Base-by-base conservation (phyloP, 2,329 filamentous ascomycete genomes). In the Neonectria hederae region DNA sequence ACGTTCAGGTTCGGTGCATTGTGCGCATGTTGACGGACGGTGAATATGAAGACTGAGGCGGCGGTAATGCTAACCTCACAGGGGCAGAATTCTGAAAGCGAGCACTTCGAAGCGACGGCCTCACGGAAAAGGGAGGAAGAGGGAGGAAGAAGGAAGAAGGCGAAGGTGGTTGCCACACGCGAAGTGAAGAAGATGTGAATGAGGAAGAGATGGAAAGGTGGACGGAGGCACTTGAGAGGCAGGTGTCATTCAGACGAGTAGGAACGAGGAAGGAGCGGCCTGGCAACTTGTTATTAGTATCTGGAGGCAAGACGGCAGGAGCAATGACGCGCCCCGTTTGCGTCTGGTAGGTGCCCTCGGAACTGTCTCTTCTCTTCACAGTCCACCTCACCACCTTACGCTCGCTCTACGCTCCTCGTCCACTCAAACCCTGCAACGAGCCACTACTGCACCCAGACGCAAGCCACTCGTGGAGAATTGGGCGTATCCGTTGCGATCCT, bases 341-440 rank as follows among this genome's bases (percentile, higher is more conserved):
- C 66, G 67, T 69, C 56, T 66, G 62, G 68, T 65, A 60, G 57
- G 65, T 62, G 55, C 59, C 53, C 62, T 59, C 38, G 5, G n/a
- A 21, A 21, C 61, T 45, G 46, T 58, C 43, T 32, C 24, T 58
- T 45, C 54, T 40, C 45, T 57, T 28, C 57, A 30, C 26, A 48
- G 14, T 53, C 30, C 49, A 54, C 38, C 17, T 42, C 17, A n/a
- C 14, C 35, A 28, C 28, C 9, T 28, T 8, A 28, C 26, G 26
- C 32, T 17, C 35, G 35, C 35, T 38, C 14, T 14, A 38, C 35
- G 35, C 35, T 38, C 14, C 53, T 69, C 64, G 66, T 28, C 60
- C 60, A 30, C 52, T 46, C 56, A 53, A 69, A 70, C 70, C 70
- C 67, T 72, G 69, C 63, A 69, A 65, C 43, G 59, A 67, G 63